Evolutionary conservation across 345 rosid species (phyloP).

Genomic region (Chamaenerion angustifolium): DNA sequence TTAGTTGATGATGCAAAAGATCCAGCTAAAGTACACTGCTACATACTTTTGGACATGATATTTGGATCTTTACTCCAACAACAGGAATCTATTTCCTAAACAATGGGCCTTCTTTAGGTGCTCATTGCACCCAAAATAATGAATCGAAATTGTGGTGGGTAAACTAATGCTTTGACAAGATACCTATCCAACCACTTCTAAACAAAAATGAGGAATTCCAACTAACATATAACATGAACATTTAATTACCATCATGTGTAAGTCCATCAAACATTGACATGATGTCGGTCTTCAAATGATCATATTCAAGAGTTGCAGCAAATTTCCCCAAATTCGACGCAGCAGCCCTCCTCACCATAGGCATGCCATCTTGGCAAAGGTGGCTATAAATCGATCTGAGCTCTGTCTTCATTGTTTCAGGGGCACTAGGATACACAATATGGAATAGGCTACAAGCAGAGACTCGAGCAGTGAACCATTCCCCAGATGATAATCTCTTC

Average conservation of each 20-base stretch:
- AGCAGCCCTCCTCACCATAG: slow-evolving; percentile 96
- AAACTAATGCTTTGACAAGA: neutral
- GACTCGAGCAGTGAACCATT: slow-evolving; percentile 95
- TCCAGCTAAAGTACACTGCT: no score
- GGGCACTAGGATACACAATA: slow-evolving; percentile 81
- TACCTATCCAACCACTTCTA: neutral
- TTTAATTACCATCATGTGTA: slow-evolving; percentile 76
- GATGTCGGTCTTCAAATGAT: slow-evolving; percentile 68
- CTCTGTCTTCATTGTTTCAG: slow-evolving; percentile 60
- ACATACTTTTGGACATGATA: no score
- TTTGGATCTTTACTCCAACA: no score
- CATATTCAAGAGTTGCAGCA: slow-evolving; percentile 82
- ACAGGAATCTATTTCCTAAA: no score
- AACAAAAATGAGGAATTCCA: neutral
- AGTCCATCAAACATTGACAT: slow-evolving; percentile 87
- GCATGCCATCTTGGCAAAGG: slow-evolving; percentile 97
- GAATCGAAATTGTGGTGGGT: no score
- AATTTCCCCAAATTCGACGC: slow-evolving; percentile 82
- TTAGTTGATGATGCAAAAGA: no score
- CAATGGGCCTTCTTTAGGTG: no score
- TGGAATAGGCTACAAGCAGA: slow-evolving; percentile 93
- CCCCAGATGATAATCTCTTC: slow-evolving; percentile 90
- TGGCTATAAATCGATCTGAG: slow-evolving; percentile 56
- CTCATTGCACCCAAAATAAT: no score
- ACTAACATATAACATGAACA: neutral